Conservation (phyloP, 2,329 filamentous ascomycete species). For the Cercospora zeina region DNA sequence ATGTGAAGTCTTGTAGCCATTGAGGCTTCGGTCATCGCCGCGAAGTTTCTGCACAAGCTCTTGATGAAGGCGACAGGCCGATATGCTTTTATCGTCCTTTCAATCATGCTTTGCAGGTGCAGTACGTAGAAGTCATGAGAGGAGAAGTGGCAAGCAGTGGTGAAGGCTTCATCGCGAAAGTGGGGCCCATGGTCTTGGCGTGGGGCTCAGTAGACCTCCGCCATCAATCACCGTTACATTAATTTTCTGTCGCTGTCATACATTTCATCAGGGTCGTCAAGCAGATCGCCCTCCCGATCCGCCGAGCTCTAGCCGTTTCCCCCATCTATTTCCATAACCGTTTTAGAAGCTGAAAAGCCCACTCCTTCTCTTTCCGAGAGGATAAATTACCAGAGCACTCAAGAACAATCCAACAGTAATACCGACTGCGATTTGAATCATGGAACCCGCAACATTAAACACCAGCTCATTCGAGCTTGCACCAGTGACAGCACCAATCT, state of each 20-base stretch:
- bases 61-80: neutral
- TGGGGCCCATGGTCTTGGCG: conserved; percentile 7
- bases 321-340: neutral
- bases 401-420: conserved; percentile 54
- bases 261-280: conserved; percentile 8
- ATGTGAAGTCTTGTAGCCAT: conserved; percentile 24
- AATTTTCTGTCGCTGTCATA: conserved; percentile 5
- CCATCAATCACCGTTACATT: neutral
- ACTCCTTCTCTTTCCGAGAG: conserved; percentile 51
- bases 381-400: conserved; percentile 51
- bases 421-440: conserved; percentile 54
- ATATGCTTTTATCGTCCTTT: neutral
- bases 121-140: neutral
- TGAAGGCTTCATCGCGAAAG: neutral
- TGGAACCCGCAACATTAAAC: conserved; percentile 51
- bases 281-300: conserved; percentile 5
- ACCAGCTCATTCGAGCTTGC: conserved; percentile 45
- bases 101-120: neutral
- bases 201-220: neutral
- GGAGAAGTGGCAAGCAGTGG: neutral
- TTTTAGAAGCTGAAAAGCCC: conserved; percentile 44
- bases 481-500: conserved; percentile 26
- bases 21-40: conserved; percentile 4
- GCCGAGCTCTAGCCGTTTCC: neutral
- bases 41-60: neutral